phyloP scores from a whole-genome alignment of 2,329 filamentous ascomycete species.

The Paracoccidioides lutzii region DNA sequence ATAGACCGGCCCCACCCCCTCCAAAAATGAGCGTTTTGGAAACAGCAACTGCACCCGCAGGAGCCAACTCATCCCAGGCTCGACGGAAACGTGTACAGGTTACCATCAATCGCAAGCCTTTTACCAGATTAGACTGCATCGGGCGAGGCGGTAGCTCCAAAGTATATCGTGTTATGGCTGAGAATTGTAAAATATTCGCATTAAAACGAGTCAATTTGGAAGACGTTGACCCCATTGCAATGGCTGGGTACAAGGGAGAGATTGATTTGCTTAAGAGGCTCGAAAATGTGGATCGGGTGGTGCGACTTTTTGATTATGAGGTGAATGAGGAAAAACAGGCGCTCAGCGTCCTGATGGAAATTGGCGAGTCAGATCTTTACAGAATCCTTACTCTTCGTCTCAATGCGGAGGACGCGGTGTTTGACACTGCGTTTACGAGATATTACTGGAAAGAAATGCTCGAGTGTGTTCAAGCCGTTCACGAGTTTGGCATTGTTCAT shows the following conservation, averaged over 20 bases:
- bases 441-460: slow-evolving; percentile 99
- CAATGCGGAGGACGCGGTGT: slow-evolving; percentile 57
- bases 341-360: slow-evolving; percentile 89
- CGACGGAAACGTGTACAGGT: slow-evolving; percentile 70
- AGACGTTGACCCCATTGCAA: slow-evolving; percentile 69
- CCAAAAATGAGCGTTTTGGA: slow-evolving; percentile 97
- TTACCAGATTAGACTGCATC: slow-evolving; percentile 78
- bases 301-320: slow-evolving; percentile 83
- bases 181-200: slow-evolving; percentile 91
- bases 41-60: slow-evolving; percentile 70
- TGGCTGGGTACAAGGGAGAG: slow-evolving; percentile 84
- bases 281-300: slow-evolving; percentile 74
- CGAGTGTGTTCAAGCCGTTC: slow-evolving; percentile 81
- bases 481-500: slow-evolving; percentile 84
- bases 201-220: slow-evolving; percentile 86
- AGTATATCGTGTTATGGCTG: slow-evolving; percentile 91
- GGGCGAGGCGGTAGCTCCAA: slow-evolving; percentile 87
- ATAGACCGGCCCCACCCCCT: slow-evolving; percentile 59
- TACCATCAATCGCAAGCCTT: slow-evolving; percentile 79
- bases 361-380: slow-evolving; percentile 87
- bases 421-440: slow-evolving; percentile 86
- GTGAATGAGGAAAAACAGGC: slow-evolving; percentile 84
- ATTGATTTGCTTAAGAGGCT: slow-evolving; percentile 81
- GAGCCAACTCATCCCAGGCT: slow-evolving; percentile 60
- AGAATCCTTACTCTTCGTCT: slow-evolving; percentile 64